Conservation (phyloP, 192 early-diverging fungal genomes). For the Dissophora ornata region DNA sequence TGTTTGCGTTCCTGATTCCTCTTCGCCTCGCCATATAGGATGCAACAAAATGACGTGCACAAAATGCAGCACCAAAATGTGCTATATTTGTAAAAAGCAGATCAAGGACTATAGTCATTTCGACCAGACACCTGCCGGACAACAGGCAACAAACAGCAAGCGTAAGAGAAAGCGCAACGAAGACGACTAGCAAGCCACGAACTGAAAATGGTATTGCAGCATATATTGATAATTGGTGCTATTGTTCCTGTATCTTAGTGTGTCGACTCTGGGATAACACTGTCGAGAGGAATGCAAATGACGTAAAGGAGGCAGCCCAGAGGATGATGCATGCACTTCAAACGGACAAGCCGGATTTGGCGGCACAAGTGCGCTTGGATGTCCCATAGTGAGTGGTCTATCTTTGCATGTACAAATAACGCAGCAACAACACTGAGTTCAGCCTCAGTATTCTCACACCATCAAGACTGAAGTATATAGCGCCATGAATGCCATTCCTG, state of each 20-base stretch:
- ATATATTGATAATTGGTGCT: background rate
- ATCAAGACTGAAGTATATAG: too few relatives aligned
- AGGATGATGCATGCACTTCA: slow-evolving; percentile 18
- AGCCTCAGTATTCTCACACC: too few relatives aligned
- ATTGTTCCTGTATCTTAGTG: slow-evolving; percentile 2
- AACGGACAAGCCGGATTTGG: slow-evolving; percentile 19
- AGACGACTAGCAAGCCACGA: too few relatives aligned
- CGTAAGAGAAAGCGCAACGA: slow-evolving; percentile 31
- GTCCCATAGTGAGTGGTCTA: slow-evolving; percentile 17
- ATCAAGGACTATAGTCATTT: slow-evolving; percentile 69
- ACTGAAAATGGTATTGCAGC: too few relatives aligned
- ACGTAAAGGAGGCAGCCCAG: slow-evolving; percentile 59
- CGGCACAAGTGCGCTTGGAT: slow-evolving; percentile 23
- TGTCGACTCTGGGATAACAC: slow-evolving; percentile 66
- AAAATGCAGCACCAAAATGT: slow-evolving; percentile 54
- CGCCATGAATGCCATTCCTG: too few relatives aligned
- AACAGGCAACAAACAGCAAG: slow-evolving; percentile 3
- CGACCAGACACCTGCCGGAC: slow-evolving; percentile 35
- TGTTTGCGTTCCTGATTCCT: too few relatives aligned
- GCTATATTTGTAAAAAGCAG: slow-evolving; percentile 59
- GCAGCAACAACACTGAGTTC: too few relatives aligned
- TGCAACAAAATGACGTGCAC: slow-evolving; percentile 73
- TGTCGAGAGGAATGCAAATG: slow-evolving; percentile 53
- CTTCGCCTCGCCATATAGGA: slow-evolving; percentile 11
- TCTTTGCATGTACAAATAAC: too few relatives aligned